Conservation (phyloP, 164 flowering plant species). For the Euptelea pleiosperma region DNA sequence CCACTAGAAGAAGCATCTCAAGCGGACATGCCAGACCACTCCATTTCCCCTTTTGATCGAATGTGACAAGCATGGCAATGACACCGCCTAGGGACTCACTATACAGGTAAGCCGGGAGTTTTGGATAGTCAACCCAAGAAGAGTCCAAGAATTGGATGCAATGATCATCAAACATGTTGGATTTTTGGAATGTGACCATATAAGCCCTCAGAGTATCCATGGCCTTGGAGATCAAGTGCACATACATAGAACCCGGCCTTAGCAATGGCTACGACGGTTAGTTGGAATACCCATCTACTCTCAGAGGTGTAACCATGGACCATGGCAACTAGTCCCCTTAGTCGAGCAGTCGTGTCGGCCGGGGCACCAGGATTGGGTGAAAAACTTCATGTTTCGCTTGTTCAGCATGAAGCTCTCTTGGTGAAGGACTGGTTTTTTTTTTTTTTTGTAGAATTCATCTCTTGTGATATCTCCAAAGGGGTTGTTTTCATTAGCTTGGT, state of each 20-base stretch:
- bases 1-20: too few species aligned
- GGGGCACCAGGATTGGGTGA: conserved; percentile 3
- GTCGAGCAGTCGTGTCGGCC: neutral
- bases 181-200: conserved; percentile 38
- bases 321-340: too few species aligned
- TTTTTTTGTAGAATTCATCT: conserved; percentile 30
- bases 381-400: neutral
- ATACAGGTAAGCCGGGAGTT: too few species aligned
- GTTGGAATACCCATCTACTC: too few species aligned
- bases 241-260: conserved; percentile 33
- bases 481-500: conserved; percentile 31
- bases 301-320: too few species aligned
- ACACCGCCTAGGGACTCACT: conserved; percentile 48
- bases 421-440: conserved; percentile 17
- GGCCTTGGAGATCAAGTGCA: conserved; percentile 46
- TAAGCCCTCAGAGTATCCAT: conserved; percentile 39
- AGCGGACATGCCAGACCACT: conserved; percentile 30
- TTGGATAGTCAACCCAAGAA: neutral
- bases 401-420: too few species aligned
- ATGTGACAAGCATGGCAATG: conserved; percentile 23
- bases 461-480: conserved; percentile 30
- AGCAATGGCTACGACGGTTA: conserved; percentile 38
- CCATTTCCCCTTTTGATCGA: conserved; percentile 29
- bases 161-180: conserved; percentile 18
- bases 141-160: conserved; percentile 36